A percentile compares a stretch with the other conserved stretches of the same genome.
Conservation (phyloP, 139 green algal species). For the Pleodorina starrii region DNA sequence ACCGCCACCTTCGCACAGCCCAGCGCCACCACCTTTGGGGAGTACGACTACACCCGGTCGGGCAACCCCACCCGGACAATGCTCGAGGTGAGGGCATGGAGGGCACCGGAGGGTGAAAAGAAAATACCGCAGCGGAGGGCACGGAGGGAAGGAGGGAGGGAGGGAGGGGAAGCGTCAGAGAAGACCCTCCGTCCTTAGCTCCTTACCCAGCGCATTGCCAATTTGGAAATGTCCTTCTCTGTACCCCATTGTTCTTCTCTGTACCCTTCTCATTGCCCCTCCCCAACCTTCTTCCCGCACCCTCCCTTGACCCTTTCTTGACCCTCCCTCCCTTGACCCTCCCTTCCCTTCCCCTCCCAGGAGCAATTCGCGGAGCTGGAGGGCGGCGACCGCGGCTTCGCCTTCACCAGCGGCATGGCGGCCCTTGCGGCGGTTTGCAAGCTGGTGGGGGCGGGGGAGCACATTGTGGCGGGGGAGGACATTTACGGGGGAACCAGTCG, state of each 20-base stretch:
- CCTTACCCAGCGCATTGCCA: too few relatives aligned
- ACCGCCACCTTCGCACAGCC: conserved; percentile 93
- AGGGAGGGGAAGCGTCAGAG: too few relatives aligned
- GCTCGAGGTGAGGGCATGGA: conserved; percentile 67
- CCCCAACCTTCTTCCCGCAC: too few relatives aligned
- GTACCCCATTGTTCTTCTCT: neutral
- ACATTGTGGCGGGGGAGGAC: conserved; percentile 95
- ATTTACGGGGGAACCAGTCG: conserved; percentile 96
- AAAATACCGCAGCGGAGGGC: too few relatives aligned
- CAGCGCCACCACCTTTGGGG: conserved; percentile 81
- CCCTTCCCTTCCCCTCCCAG: neutral
- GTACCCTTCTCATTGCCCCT: neutral
- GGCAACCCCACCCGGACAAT: conserved; percentile 95
- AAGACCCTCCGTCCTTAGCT: too few relatives aligned
- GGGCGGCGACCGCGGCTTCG: conserved; percentile 87
- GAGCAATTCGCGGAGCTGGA: conserved; percentile 91
- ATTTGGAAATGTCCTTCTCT: too few relatives aligned
- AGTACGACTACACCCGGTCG: conserved; percentile 98
- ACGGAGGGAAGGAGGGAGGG: too few relatives aligned
- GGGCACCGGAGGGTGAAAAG: too few relatives aligned
- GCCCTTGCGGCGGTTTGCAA: conserved; percentile 84
- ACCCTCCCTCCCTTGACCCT: too few relatives aligned
- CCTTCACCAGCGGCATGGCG: conserved; percentile 97
- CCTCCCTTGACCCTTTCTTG: too few relatives aligned
- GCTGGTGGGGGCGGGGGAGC: conserved; percentile 77